phyloP scores from a whole-genome alignment of 2,329 filamentous ascomycete genomes.

The Nigrograna mackinnonii region DNA sequence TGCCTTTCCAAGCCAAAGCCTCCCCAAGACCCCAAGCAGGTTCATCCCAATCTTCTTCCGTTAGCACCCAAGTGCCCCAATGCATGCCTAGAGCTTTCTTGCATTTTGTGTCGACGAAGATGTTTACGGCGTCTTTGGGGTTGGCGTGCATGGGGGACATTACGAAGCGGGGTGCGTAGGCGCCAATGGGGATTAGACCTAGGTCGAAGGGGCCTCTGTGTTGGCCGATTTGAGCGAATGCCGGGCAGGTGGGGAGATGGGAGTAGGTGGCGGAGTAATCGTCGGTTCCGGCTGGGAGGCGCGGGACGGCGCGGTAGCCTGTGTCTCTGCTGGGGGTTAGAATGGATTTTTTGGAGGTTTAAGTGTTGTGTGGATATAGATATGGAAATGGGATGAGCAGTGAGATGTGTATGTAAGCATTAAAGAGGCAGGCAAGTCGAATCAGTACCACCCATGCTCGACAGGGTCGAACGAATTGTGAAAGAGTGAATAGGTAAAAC shows the following conservation, averaged over 20 bases:
- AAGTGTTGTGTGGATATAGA: neutral
- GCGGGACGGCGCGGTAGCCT: slow-evolving; percentile 79
- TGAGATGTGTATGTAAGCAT: too few species aligned
- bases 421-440: too few species aligned
- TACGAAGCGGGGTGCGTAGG: slow-evolving; percentile 73
- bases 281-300: slow-evolving; percentile 64
- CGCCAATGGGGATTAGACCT: slow-evolving; percentile 90
- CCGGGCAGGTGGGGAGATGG: slow-evolving; percentile 74
- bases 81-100: slow-evolving; percentile 81
- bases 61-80: slow-evolving; percentile 87
- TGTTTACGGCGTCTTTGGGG: slow-evolving; percentile 85
- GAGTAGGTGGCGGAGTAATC: slow-evolving; percentile 70
- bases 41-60: slow-evolving; percentile 81
- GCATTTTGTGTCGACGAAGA: slow-evolving; percentile 84
- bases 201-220: slow-evolving; percentile 86
- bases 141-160: slow-evolving; percentile 86
- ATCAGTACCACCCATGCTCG: too few species aligned
- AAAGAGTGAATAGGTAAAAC: slow-evolving; percentile 14
- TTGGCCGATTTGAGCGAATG: slow-evolving; percentile 81
- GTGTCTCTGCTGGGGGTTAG: slow-evolving; percentile 68
- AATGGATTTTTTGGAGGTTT: slow-evolving; percentile 11
- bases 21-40: slow-evolving; percentile 74
- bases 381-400: neutral
- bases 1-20: slow-evolving; percentile 68
- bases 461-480: too few species aligned